Percentiles rank a stretch among this genome's conserved stretches.
These are phyloP conservation scores for Kodamaea anthophila DNA, from an alignment of 1,139 yeast genomes.

Conservation along the genomic window DNA sequence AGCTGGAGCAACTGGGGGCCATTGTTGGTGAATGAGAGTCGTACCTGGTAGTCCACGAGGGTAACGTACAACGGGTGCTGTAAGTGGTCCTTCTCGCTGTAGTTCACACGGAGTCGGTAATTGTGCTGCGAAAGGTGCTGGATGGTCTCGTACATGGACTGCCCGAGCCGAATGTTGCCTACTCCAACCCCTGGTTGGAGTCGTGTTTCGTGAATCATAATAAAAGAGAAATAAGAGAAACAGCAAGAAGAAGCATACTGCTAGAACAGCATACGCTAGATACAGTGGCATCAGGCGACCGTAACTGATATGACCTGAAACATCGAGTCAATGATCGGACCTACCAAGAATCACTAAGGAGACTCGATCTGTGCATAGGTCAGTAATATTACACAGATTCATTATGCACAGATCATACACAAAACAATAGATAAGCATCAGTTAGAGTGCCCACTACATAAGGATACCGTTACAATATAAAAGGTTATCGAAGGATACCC, in stretches of 20 bases:
- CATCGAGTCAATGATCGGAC: background rate
- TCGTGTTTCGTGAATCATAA: slow-evolving; percentile 20
- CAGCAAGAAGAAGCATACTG: too few relatives aligned
- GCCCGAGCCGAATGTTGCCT: slow-evolving; percentile 25
- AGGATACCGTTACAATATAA: too few relatives aligned
- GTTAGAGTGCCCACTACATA: too few relatives aligned
- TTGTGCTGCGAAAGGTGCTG: slow-evolving; percentile 20
- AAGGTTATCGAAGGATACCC: too few relatives aligned
- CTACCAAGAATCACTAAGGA: too few relatives aligned
- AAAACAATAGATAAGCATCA: too few relatives aligned
- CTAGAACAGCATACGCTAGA: too few relatives aligned
- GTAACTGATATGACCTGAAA: background rate
- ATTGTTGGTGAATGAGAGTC: slow-evolving; percentile 37
- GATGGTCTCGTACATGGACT: slow-evolving; percentile 21
- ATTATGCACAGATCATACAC: too few relatives aligned
- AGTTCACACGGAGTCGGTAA: slow-evolving; percentile 14
- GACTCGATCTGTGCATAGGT: too few relatives aligned
- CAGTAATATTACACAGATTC: too few relatives aligned
- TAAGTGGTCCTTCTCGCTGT: slow-evolving; percentile 14
- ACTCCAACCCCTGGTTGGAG: slow-evolving; percentile 33
- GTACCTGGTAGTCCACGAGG: slow-evolving; percentile 25
- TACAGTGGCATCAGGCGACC: too few relatives aligned
- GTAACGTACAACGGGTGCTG: slow-evolving; percentile 29
- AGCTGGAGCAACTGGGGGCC: slow-evolving; percentile 36
- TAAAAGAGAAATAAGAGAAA: too few relatives aligned